A percentile compares a stretch with the other conserved stretches of the same genome.
Conservation (phyloP, 2,329 filamentous ascomycete genomes). For the Huntiella decipiens region DNA sequence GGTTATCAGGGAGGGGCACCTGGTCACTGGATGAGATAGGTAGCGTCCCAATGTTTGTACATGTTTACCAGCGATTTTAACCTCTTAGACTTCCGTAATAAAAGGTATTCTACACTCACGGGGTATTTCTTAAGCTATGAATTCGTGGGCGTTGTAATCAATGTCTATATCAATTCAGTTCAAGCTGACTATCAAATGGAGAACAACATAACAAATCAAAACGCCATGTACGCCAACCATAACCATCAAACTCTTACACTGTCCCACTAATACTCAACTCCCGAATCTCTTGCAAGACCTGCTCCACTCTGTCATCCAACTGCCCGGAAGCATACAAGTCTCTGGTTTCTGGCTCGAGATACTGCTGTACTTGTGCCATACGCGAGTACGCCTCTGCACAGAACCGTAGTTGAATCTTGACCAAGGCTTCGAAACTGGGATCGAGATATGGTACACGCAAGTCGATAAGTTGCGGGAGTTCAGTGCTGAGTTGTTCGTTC, state of each 20-base stretch:
- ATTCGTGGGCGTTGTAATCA: neutral
- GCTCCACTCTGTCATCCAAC: slow-evolving; percentile 76
- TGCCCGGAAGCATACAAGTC: slow-evolving; percentile 93
- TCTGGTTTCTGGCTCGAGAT: slow-evolving; percentile 82
- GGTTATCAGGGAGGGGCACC: neutral
- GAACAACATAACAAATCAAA: slow-evolving; percentile 2
- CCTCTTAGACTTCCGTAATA: neutral
- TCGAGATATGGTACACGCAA: slow-evolving; percentile 92
- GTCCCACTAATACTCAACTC: slow-evolving; percentile 80
- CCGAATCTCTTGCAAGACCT: slow-evolving; percentile 90
- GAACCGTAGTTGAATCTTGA: slow-evolving; percentile 96
- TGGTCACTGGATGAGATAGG: neutral
- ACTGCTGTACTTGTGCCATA: slow-evolving; percentile 99
- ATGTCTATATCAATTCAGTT: neutral
- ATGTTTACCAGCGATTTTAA: too few species aligned
- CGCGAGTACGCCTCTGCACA: slow-evolving; percentile 93
- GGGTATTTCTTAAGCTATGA: too few species aligned
- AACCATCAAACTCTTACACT: slow-evolving; percentile 23
- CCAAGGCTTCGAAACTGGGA: slow-evolving; percentile 88
- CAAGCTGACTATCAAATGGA: slow-evolving; percentile 1
- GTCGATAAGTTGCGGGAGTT: slow-evolving; percentile 90
- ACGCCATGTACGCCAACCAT: slow-evolving; percentile 1
- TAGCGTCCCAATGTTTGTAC: neutral
- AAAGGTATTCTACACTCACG: neutral
- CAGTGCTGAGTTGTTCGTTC: slow-evolving; percentile 85